phyloP scores from a whole-genome alignment of 371 early-diverging fungal species.

The Syncephalastrum racemosum region DNA sequence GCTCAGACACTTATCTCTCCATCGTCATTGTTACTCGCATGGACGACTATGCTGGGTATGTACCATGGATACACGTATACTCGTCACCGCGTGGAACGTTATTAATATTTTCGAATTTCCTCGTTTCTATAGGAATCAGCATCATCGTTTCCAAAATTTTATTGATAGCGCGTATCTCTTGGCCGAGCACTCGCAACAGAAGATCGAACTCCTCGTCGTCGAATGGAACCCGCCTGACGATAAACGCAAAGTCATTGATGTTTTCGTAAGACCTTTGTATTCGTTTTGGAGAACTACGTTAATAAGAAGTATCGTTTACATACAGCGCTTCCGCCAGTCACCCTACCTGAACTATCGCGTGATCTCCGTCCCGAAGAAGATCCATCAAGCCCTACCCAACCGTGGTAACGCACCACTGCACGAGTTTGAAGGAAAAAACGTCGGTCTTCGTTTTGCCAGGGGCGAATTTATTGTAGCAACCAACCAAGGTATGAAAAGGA shows the following conservation, averaged over 20 bases:
- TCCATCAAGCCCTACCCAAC: slow-evolving; percentile 38
- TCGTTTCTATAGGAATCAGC: slow-evolving; percentile 29
- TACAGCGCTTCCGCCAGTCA: slow-evolving; percentile 43
- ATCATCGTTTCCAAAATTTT: slow-evolving; percentile 46
- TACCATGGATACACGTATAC: not conserved
- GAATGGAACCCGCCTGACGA: slow-evolving; percentile 48
- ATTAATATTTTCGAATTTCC: no score
- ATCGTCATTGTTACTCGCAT: slow-evolving; percentile 48
- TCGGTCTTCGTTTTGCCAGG: slow-evolving; percentile 47
- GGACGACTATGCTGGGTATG: slow-evolving; percentile 51
- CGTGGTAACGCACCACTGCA: slow-evolving; percentile 40
- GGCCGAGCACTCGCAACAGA: slow-evolving; percentile 39
- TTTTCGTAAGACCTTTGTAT: slow-evolving; percentile 30
- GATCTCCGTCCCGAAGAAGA: slow-evolving; percentile 35
- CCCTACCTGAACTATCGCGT: slow-evolving; percentile 40
- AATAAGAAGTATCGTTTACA: no score
- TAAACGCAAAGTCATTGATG: slow-evolving; percentile 35
- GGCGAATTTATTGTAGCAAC: slow-evolving; percentile 46
- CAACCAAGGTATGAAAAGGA: slow-evolving; percentile 41
- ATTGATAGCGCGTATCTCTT: slow-evolving; percentile 40
- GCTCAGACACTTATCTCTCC: slow-evolving; percentile 18
- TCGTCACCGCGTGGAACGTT: no score
- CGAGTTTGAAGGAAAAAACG: slow-evolving; percentile 51
- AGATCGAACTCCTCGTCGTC: slow-evolving; percentile 42
- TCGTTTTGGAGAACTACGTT: not conserved